These are phyloP conservation scores for Melanogaster broomeanus DNA, from an alignment of 768 basidiomycete genomes.

Conservation along the genomic window DNA sequence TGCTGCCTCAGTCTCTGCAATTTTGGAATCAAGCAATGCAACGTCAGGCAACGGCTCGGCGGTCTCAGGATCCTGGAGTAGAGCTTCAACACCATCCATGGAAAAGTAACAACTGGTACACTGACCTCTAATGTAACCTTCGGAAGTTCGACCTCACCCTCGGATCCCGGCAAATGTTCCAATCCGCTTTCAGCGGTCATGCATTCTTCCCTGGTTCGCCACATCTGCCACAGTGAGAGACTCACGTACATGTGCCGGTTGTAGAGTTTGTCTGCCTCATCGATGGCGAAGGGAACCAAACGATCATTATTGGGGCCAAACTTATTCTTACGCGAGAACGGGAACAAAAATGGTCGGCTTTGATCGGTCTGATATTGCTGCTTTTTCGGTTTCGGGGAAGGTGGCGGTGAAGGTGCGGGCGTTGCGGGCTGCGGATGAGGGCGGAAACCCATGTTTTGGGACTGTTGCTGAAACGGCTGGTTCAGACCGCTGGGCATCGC, in stretches of 20 bases:
- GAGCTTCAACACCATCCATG: background rate
- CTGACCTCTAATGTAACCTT: slow-evolving; percentile 46
- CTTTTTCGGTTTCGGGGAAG: slow-evolving; percentile 90
- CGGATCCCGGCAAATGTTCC: slow-evolving; percentile 73
- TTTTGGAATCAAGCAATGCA: slow-evolving; percentile 69
- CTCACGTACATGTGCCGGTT: slow-evolving; percentile 89
- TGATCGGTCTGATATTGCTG: slow-evolving; percentile 99
- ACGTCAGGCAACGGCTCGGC: slow-evolving; percentile 73
- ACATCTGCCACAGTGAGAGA: slow-evolving; percentile 89
- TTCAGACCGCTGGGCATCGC: slow-evolving; percentile 38
- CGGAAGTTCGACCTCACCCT: slow-evolving; percentile 54
- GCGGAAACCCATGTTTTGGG: slow-evolving; percentile 29
- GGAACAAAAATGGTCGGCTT: slow-evolving; percentile 89
- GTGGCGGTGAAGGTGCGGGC: slow-evolving; percentile 87
- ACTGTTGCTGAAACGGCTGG: slow-evolving; percentile 38
- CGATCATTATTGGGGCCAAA: slow-evolving; percentile 54
- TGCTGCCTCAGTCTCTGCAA: slow-evolving; percentile 60
- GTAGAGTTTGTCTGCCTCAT: slow-evolving; percentile 92
- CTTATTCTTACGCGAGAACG: slow-evolving; percentile 72
- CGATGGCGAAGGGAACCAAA: slow-evolving; percentile 93
- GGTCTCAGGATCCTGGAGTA: slow-evolving; percentile 53
- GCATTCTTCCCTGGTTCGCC: slow-evolving; percentile 93
- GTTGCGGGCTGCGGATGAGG: slow-evolving; percentile 73
- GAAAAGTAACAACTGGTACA: background rate
- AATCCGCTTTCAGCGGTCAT: slow-evolving; percentile 93